These are phyloP conservation scores for Capsicum rhomboideum DNA, from an alignment of 257 asterid genomes.

Conservation along the genomic window DNA sequence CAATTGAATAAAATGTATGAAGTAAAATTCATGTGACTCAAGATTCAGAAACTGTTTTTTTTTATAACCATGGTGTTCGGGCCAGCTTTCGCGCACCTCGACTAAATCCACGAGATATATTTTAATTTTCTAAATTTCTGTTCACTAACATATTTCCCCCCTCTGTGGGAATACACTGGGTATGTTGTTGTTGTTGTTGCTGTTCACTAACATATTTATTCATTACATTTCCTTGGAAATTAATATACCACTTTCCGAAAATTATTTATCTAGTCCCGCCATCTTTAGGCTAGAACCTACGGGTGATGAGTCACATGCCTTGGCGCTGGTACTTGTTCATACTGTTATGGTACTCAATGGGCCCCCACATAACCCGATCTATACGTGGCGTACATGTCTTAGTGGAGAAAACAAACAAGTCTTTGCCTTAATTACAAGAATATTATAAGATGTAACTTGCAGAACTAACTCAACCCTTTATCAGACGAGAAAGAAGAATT, in stretches of 20 bases:
- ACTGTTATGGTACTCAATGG: background rate
- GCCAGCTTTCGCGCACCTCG: too few relatives aligned
- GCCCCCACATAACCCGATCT: background rate
- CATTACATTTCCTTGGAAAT: background rate
- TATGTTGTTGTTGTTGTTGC: too few relatives aligned
- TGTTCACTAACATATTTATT: background rate
- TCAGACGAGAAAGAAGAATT: background rate
- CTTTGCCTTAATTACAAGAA: background rate
- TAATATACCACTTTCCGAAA: background rate
- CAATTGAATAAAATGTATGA: background rate
- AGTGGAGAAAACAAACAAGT: background rate
- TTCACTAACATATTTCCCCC: too few relatives aligned
- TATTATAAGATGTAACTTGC: background rate
- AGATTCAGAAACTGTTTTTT: background rate
- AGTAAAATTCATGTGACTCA: background rate
- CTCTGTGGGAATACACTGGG: too few relatives aligned
- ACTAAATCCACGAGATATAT: too few relatives aligned
- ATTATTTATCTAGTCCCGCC: background rate
- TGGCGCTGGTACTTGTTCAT: background rate
- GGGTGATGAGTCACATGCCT: background rate
- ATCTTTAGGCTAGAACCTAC: too few relatives aligned
- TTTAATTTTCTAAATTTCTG: too few relatives aligned
- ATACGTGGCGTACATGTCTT: background rate
- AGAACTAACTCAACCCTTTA: background rate
- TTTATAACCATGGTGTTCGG: too few relatives aligned